A percentile compares a stretch with the other conserved stretches of the same genome.
These are phyloP conservation scores for Blastomyces silverae DNA, from an alignment of 2,329 filamentous ascomycete species.

Conservation along the genomic window DNA sequence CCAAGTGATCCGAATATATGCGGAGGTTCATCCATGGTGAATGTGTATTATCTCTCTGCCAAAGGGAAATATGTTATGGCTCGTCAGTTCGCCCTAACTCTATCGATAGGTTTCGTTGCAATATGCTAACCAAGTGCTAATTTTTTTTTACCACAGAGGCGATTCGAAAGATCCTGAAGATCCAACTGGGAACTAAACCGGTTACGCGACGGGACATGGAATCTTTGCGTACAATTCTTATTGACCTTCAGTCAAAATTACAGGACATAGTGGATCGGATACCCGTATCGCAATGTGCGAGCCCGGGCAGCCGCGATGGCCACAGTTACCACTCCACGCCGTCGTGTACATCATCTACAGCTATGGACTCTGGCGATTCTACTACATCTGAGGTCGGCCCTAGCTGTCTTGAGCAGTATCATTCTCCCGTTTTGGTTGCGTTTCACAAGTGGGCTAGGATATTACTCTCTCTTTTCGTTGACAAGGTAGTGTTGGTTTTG, in stretches of 20 bases:
- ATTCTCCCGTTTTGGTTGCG: slow-evolving; percentile 38
- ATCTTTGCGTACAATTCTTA: slow-evolving; percentile 38
- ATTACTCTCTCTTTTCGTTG: slow-evolving; percentile 40
- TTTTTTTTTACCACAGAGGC: slow-evolving; percentile 28
- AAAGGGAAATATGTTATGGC: slow-evolving; percentile 43
- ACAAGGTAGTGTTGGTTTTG: slow-evolving; percentile 32
- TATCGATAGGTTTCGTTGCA: slow-evolving; percentile 1
- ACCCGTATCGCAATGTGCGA: slow-evolving; percentile 24
- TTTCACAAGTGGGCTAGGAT: slow-evolving; percentile 46
- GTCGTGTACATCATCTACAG: slow-evolving; percentile 19
- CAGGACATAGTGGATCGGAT: slow-evolving; percentile 42
- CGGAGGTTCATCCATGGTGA: slow-evolving; percentile 37
- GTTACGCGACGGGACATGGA: slow-evolving; percentile 42
- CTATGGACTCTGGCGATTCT: slow-evolving; percentile 5
- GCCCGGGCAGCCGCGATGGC: neutral
- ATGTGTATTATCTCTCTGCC: slow-evolving; percentile 40
- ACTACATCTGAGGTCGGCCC: slow-evolving; percentile 35
- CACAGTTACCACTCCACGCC: slow-evolving; percentile 26
- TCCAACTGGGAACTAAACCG: slow-evolving; percentile 41
- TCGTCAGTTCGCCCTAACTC: slow-evolving; percentile 28
- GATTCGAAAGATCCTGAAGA: slow-evolving; percentile 40
- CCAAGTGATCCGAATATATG: slow-evolving; percentile 40
- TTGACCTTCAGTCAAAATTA: slow-evolving; percentile 38
- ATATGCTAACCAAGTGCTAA: slow-evolving; percentile 3
- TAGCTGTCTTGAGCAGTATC: slow-evolving; percentile 39